Conservation (phyloP, 345 rosid genomes). For the Leavenworthia alabamica region DNA sequence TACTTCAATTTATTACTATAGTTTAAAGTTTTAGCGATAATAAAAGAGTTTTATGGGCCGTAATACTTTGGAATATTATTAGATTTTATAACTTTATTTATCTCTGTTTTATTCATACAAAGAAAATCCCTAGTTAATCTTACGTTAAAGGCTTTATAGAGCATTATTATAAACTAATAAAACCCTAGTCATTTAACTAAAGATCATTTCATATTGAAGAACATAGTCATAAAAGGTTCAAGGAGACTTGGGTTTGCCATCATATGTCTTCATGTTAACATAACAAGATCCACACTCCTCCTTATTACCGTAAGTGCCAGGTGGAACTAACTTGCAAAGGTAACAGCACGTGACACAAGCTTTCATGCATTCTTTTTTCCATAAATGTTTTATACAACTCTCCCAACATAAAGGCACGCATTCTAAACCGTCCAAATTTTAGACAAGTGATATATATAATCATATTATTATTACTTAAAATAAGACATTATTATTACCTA, state of each 20-base stretch:
- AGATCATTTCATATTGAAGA: neutral
- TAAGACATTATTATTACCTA: conserved; percentile 53
- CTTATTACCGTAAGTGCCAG: conserved; percentile 82
- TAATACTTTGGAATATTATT: neutral
- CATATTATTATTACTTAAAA: no score
- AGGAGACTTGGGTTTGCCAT: conserved; percentile 66
- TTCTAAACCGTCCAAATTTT: conserved; percentile 36
- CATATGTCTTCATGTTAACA: conserved; percentile 68
- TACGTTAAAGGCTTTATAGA: neutral
- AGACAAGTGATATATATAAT: neutral
- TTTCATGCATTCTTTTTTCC: conserved; percentile 53
- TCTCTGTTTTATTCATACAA: neutral
- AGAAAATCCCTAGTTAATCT: neutral
- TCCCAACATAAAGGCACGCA: conserved; percentile 62
- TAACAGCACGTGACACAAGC: no score
- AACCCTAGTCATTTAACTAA: neutral
- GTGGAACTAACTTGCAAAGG: conserved; percentile 92
- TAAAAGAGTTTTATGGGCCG: neutral
- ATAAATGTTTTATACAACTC: conserved; percentile 71
- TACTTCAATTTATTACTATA: no score
- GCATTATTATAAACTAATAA: neutral
- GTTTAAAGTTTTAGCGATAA: neutral
- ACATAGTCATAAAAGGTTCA: conserved; percentile 17
- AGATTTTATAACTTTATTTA: neutral
- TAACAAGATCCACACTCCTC: conserved; percentile 87